Conservation (phyloP, 352 stramenopile genomes). For the Globisporangium recalcitrans region DNA sequence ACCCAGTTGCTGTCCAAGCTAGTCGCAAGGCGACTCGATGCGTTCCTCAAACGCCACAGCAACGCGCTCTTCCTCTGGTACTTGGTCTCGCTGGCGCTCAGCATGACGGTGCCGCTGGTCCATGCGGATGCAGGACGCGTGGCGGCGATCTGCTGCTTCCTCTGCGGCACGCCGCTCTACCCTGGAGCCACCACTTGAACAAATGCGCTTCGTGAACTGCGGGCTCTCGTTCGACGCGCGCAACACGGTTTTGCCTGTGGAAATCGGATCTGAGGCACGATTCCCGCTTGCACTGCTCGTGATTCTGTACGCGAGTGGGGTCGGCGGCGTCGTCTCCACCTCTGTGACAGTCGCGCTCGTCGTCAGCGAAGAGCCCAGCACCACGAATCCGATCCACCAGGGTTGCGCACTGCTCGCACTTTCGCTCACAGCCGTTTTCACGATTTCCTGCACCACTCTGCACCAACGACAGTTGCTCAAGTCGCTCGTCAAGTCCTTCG, state of each 20-base stretch:
- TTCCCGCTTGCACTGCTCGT: not conserved
- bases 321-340: not conserved
- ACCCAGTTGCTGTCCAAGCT: slow-evolving; percentile 13
- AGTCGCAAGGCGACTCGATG: slow-evolving; percentile 13
- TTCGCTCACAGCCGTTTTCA: slow-evolving; percentile 14
- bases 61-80: slow-evolving; percentile 8
- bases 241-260: slow-evolving; percentile 1
- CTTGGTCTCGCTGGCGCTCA: slow-evolving; percentile 17
- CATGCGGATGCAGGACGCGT: slow-evolving; percentile 9
- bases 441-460: slow-evolving; percentile 11
- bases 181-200: not conserved
- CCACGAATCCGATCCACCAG: not conserved
- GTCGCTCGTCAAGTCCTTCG: slow-evolving; percentile 28
- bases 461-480: slow-evolving; percentile 28
- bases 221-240: not conserved
- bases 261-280: slow-evolving; percentile 2
- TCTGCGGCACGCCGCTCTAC: slow-evolving; percentile 16
- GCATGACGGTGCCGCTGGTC: slow-evolving; percentile 17
- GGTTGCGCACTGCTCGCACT: not conserved
- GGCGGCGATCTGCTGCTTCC: slow-evolving; percentile 8
- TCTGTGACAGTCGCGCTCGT: not conserved
- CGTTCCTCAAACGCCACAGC: slow-evolving; percentile 21
- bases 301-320: not conserved
- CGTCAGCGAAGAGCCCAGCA: not conserved
- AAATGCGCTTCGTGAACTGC: slow-evolving; percentile 10